A percentile compares a stretch with the other conserved stretches of the same genome.
Evolutionary conservation across 2,329 filamentous ascomycete genomes (phyloP).

Genomic region (Zarea fungicola): DNA sequence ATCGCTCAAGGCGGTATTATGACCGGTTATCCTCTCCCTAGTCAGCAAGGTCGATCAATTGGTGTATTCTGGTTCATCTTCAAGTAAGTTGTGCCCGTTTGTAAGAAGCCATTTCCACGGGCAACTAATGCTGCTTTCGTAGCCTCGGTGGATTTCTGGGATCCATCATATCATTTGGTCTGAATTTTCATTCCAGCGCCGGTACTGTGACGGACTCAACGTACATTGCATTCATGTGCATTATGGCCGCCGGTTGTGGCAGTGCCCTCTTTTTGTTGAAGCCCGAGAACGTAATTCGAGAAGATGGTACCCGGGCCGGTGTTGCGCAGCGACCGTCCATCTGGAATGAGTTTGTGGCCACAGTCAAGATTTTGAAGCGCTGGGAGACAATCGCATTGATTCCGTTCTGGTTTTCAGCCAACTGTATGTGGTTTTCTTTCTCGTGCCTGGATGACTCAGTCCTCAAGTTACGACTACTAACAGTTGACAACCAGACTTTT

Average conservation of each 20-base stretch:
- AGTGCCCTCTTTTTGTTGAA: constrained; percentile 62
- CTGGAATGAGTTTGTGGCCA: background rate
- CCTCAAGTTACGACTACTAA: too few relatives aligned
- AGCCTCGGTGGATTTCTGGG: constrained; percentile 40
- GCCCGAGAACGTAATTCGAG: constrained; percentile 61
- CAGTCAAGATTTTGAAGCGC: constrained; percentile 60
- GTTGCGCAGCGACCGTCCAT: too few relatives aligned
- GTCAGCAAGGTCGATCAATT: constrained; percentile 36
- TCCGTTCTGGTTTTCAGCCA: constrained; percentile 70
- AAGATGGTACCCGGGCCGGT: too few relatives aligned
- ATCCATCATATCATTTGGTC: constrained; percentile 30
- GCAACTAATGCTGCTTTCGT: too few relatives aligned
- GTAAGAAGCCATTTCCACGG: too few relatives aligned
- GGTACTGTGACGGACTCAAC: constrained; percentile 60
- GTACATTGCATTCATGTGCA: constrained; percentile 71
- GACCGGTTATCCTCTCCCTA: background rate
- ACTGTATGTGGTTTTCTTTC: too few relatives aligned
- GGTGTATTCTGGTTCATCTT: constrained; percentile 43
- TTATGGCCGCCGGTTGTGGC: constrained; percentile 62
- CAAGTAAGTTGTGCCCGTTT: too few relatives aligned
- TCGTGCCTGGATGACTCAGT: too few relatives aligned
- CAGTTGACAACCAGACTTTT: too few relatives aligned
- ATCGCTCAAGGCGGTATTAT: constrained; percentile 4
- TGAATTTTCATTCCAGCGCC: constrained; percentile 1
- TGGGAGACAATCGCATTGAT: constrained; percentile 73